Evolutionary conservation across 495 filamentous ascomycete genomes (phyloP).

Genomic region (Aspergillus ostianus): DNA sequence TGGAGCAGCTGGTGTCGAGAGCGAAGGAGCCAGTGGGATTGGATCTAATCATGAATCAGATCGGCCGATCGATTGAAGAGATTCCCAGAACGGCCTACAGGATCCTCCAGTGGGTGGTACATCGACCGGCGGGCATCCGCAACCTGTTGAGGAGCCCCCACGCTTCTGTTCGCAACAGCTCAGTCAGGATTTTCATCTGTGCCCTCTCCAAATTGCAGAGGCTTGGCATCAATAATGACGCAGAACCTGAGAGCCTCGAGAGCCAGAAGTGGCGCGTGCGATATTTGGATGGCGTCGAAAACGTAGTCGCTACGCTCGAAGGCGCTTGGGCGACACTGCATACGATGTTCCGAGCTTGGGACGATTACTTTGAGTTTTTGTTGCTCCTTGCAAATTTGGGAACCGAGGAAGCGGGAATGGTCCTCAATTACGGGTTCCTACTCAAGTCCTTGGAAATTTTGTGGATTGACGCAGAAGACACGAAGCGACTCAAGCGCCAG

Average conservation of each 20-base stretch:
- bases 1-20: constrained; percentile 76
- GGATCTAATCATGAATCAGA: constrained; percentile 49
- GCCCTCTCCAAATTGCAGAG: constrained; percentile 48
- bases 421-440: constrained; percentile 58
- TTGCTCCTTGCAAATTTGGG: constrained; percentile 58
- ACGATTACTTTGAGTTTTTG: constrained; percentile 75
- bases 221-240: constrained; percentile 39
- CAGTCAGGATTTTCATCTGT: constrained; percentile 52
- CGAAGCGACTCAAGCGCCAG: constrained; percentile 47
- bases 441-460: constrained; percentile 59
- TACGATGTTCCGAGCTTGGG: constrained; percentile 63
- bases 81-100: constrained; percentile 30
- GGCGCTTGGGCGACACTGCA: constrained; percentile 57
- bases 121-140: constrained; percentile 55
- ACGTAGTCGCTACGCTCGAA: constrained; percentile 51
- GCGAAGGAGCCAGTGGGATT: constrained; percentile 68
- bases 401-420: constrained; percentile 45
- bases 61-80: constrained; percentile 52
- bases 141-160: constrained; percentile 66
- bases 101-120: constrained; percentile 62
- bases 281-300: constrained; percentile 47
- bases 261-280: constrained; percentile 27
- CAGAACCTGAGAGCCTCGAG: constrained; percentile 24
- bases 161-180: constrained; percentile 56
- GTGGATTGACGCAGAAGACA: constrained; percentile 56